Evolutionary conservation across 176 grass and related monocot species (phyloP).

Genomic region (Lolium perenne): DNA sequence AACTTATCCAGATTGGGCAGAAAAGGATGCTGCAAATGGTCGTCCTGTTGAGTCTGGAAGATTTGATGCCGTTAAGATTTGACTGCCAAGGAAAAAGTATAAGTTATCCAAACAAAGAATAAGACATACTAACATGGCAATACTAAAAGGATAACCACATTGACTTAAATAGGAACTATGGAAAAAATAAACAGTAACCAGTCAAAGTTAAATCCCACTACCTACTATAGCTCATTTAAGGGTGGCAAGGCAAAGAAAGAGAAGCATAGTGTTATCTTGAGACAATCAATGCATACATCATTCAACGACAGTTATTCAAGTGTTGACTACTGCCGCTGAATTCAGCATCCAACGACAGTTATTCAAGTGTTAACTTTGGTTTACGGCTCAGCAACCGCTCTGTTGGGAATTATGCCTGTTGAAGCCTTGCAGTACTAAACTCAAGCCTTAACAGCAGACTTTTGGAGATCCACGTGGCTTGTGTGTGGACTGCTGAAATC

Average conservation of each 20-base stretch:
- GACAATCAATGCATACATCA: conserved; percentile 11
- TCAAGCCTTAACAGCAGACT: neutral
- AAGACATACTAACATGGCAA: no score
- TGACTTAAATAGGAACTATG: neutral
- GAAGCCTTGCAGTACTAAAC: neutral
- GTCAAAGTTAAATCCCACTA: conserved; percentile 15
- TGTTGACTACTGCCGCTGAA: neutral
- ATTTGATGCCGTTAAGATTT: no score
- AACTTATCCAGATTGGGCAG: no score
- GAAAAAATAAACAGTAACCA: neutral
- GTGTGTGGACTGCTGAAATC: neutral
- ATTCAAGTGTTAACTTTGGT: neutral
- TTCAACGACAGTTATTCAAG: neutral
- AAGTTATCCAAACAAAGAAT: no score
- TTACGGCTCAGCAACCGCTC: neutral
- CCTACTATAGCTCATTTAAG: neutral
- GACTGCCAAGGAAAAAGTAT: no score
- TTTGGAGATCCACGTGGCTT: neutral
- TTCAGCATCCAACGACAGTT: neutral
- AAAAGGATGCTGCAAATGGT: no score
- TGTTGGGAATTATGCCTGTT: neutral
- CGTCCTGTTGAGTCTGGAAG: no score
- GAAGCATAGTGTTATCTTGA: neutral
- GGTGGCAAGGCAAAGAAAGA: neutral
- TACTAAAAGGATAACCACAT: conserved; percentile 13